phyloP scores from a whole-genome alignment of 257 asterid species.

The Scutellaria galericulata region DNA sequence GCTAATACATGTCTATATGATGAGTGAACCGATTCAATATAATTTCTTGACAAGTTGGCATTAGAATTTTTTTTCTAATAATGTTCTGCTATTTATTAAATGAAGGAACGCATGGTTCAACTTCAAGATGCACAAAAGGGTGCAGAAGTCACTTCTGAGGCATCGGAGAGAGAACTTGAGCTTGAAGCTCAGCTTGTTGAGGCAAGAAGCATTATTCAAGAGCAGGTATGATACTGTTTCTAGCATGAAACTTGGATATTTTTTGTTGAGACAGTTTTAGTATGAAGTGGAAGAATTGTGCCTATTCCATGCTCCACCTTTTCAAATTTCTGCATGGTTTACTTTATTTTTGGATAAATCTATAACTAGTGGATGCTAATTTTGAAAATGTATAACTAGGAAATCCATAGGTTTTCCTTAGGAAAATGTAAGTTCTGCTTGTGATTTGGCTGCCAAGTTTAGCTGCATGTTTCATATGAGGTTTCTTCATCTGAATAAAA shows the following conservation, averaged over 20 bases:
- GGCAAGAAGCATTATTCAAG: conserved; percentile 98
- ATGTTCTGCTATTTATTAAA: conserved; percentile 34
- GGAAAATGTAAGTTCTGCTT: not conserved
- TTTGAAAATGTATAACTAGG: not conserved
- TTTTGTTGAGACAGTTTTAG: conserved; percentile 10
- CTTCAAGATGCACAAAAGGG: conserved; percentile 91
- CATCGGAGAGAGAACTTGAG: conserved; percentile 96
- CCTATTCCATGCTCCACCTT: not conserved
- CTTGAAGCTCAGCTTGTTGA: conserved; percentile 99
- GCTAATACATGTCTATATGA: conserved; percentile 13
- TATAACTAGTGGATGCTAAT: conserved; percentile 10
- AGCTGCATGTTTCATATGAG: conserved; percentile 6
- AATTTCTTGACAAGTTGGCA: conserved; percentile 11
- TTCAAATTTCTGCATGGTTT: not conserved
- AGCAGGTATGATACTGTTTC: conserved; percentile 65
- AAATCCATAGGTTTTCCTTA: not conserved
- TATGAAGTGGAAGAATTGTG: not conserved
- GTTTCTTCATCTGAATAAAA: not conserved
- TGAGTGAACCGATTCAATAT: conserved; percentile 1
- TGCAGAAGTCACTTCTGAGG: conserved; percentile 86
- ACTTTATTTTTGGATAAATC: not conserved
- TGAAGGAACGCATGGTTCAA: conserved; percentile 94
- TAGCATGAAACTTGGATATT: conserved; percentile 37
- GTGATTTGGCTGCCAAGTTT: not conserved
- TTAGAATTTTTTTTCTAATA: not conserved